phyloP scores from a whole-genome alignment of 441 rosid species.

The Euphorbia celastroides region DNA sequence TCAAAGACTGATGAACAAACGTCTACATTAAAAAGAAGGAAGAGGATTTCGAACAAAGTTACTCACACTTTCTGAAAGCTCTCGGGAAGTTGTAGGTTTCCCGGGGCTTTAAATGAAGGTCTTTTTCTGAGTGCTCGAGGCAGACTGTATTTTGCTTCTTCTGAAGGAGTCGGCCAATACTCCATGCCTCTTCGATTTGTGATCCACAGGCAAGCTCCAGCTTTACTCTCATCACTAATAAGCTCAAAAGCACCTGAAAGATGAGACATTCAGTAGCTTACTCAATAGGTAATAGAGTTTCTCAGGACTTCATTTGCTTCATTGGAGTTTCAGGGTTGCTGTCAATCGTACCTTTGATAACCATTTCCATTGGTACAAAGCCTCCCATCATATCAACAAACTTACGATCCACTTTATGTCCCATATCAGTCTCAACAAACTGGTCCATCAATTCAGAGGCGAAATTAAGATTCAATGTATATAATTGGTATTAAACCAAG shows the following conservation, averaged over 20 bases:
- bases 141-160: slow-evolving; percentile 60
- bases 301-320: neutral
- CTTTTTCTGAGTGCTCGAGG: slow-evolving; percentile 35
- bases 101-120: slow-evolving; percentile 30
- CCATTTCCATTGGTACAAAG: slow-evolving; percentile 67
- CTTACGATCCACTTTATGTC: slow-evolving; percentile 15
- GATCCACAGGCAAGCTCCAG: slow-evolving; percentile 90
- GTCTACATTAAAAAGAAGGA: neutral
- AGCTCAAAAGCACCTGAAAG: slow-evolving; percentile 85
- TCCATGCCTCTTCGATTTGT: slow-evolving; percentile 83
- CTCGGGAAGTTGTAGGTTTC: slow-evolving; percentile 55
- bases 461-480: too few species aligned
- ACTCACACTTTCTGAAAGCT: slow-evolving; percentile 87
- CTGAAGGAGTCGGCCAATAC: slow-evolving; percentile 86
- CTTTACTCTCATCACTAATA: slow-evolving; percentile 70
- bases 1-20: neutral
- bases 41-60: slow-evolving; percentile 4
- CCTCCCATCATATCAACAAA: slow-evolving; percentile 55
- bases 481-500: neutral
- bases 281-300: neutral
- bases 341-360: slow-evolving; percentile 59
- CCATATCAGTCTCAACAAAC: slow-evolving; percentile 80
- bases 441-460: slow-evolving; percentile 29
- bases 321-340: neutral
- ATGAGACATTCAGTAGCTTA: too few species aligned